These are phyloP conservation scores for Vitis riparia DNA, from an alignment of 164 flowering plant genomes.

Conservation along the genomic window DNA sequence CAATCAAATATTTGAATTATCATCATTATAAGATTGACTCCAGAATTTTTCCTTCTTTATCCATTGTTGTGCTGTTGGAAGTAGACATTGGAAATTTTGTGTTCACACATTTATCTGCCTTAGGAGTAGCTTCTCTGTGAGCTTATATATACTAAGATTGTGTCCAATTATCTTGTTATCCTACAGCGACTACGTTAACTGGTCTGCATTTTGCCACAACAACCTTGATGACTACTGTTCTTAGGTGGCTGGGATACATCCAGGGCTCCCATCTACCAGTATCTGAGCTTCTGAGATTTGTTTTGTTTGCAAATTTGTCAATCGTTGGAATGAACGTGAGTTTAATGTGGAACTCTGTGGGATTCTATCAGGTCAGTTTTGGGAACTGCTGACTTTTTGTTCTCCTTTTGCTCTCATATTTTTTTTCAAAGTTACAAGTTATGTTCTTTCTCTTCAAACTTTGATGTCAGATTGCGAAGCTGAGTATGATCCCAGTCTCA, in stretches of 20 bases:
- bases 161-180: not conserved
- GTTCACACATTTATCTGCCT: too few species aligned
- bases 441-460: not conserved
- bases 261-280: constrained; percentile 73
- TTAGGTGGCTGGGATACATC: constrained; percentile 78
- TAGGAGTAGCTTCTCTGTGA: too few species aligned
- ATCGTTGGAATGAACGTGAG: constrained; percentile 96
- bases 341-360: constrained; percentile 93
- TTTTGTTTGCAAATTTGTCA: constrained; percentile 82
- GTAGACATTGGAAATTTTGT: too few species aligned
- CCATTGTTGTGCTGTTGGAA: not conserved
- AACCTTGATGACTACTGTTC: constrained; percentile 65
- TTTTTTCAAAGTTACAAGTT: not conserved
- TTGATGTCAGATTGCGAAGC: constrained; percentile 73
- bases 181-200: constrained; percentile 90
- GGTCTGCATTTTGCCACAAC: constrained; percentile 91
- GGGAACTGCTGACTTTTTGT: not conserved
- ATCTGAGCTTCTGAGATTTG: constrained; percentile 71
- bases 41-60: not conserved
- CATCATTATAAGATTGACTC: not conserved
- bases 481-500: constrained; percentile 90
- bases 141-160: too few species aligned
- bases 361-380: constrained; percentile 76
- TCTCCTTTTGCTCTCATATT: not conserved
- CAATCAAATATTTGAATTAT: too few species aligned